A percentile compares a stretch with the other conserved stretches of the same genome.
These are phyloP conservation scores for Penicillium sp. DNA, from an alignment of 2,329 filamentous ascomycete species.

Conservation along the genomic window DNA sequence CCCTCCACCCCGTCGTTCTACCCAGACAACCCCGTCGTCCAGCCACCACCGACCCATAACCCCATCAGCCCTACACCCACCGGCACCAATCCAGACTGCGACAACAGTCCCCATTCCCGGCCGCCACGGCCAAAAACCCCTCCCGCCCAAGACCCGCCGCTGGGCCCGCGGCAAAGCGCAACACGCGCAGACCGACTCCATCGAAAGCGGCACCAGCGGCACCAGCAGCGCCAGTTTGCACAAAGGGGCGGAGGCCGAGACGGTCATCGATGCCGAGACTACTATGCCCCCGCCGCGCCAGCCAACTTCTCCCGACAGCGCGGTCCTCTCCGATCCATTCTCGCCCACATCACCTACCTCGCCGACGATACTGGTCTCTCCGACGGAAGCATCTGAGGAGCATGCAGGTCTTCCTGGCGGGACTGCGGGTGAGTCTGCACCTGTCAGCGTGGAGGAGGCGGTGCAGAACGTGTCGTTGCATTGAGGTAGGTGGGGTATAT, in stretches of 20 bases:
- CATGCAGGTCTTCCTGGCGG: too few relatives aligned
- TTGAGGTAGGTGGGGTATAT: too few relatives aligned
- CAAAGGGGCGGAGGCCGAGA: constrained; percentile 14
- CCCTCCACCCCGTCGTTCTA: constrained; percentile 42
- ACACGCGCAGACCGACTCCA: constrained; percentile 26
- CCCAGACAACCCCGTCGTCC: constrained; percentile 25
- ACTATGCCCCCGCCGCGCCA: neutral
- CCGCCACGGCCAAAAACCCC: constrained; percentile 36
- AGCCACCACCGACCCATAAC: constrained; percentile 28
- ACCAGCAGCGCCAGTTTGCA: neutral
- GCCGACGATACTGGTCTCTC: constrained; percentile 18
- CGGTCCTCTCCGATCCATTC: constrained; percentile 16
- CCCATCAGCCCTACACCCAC: constrained; percentile 1
- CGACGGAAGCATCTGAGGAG: too few relatives aligned
- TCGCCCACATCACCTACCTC: constrained; percentile 23
- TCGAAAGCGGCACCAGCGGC: constrained; percentile 21
- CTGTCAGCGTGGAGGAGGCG: constrained; percentile 35
- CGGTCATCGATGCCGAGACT: constrained; percentile 7
- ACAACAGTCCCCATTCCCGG: neutral
- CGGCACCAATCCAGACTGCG: neutral
- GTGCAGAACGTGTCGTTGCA: constrained; percentile 34
- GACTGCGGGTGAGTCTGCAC: constrained; percentile 4
- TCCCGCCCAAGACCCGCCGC: constrained; percentile 44
- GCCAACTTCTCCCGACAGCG: too few relatives aligned
- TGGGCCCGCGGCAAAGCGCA: constrained; percentile 33